Base-by-base conservation (phyloP, 345 rosid species). In the Arabidopsis arenosa region DNA sequence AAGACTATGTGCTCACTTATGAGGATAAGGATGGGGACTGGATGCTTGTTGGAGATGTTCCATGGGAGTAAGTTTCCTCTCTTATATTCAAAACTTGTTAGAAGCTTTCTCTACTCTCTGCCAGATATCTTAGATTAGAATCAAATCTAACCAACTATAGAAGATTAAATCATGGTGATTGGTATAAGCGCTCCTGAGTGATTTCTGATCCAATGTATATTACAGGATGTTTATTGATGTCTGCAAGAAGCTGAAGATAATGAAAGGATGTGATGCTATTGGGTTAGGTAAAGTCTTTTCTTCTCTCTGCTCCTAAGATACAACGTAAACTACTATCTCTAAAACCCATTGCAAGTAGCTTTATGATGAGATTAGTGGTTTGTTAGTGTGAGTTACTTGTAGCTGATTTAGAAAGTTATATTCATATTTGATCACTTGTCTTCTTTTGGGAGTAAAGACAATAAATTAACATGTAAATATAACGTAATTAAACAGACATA, bases 11-110 rank as follows among this genome's bases (percentile, higher is more conserved):
- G 36, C 91, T 91, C 37, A 91, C 98, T 0, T 93, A 91, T n/a
- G 93, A 93, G 78, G 98, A 93, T 75, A 93, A 91, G 75, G 98
- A 93, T 75, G 85, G 93, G 1, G 98, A 93, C 69, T 93, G 94
- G 97, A 91, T 91, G 97, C 97, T 93, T 35, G 97, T 93, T 7
- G 98, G 98, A 17, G 97, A 93, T 84, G 97, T 93, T 9, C 97
- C 98, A 33, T 93, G 98, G 98, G 91, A 83, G 98, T 93, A 86
- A 87, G 97, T 64, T 75, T 73, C 33, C 21, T 10, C 12, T 28
- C 35, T 12, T 63, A 5, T 39, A 67, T 66, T 32, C 1, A 23
- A 3, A 33, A n/a, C 39, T 43, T 63, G 15, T 53, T 41, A 0
- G 32, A 26, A 48, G 21, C 18, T 49, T 59, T 15, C 37, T 37